Base-by-base conservation (phyloP, 2,329 filamentous ascomycete genomes). In the Sporothrix sp. region DNA sequence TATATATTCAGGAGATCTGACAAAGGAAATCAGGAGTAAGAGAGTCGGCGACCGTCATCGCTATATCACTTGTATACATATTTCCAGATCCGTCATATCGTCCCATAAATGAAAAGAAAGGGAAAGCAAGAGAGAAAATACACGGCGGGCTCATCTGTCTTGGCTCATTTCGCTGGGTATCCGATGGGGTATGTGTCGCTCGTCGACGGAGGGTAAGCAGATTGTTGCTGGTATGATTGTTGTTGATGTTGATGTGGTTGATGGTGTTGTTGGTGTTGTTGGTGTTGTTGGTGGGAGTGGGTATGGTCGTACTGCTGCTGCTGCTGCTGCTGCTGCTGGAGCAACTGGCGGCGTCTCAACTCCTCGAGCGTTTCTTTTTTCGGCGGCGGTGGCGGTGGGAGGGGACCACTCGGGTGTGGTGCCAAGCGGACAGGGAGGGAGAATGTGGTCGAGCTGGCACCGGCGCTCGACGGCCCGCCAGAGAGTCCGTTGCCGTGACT, bases 371-470 rank as follows among this genome's bases (percentile, higher is more conserved):
- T 75, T 58, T 75, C 72, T 62, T 79, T 79, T 58, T 74, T 72
- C 33, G 74, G 58, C 5, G 57, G 73, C 33, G 75, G 79, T n/a
- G 79, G 74, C 18, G 82, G 74, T 44, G 79, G 79, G 28, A 28
- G 5, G 25, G 82, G 69, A 8, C 76, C 71, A 10, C 76, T 78
- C 8, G 71, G 75, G 3, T 75, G 74, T 35, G 81, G 79, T 27
- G 75, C 81, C 39, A 77, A 73, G 42, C 84, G 77, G 52, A 85
- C 75, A 1, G 84, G 82, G 44, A 88, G 68, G 32, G 74, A 76
- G 50, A 84, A 82, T 3, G 76, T 78, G 14, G 70, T 64, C 47
- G 67, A 66, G 53, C 67, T 72, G 38, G 70, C 68, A 57, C 71
- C 74, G 49, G 68, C 52, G 35, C 50, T 54, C 23, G 48, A 38